Conservation (phyloP, 2,329 filamentous ascomycete species). For the Rutstroemia sydowiana region DNA sequence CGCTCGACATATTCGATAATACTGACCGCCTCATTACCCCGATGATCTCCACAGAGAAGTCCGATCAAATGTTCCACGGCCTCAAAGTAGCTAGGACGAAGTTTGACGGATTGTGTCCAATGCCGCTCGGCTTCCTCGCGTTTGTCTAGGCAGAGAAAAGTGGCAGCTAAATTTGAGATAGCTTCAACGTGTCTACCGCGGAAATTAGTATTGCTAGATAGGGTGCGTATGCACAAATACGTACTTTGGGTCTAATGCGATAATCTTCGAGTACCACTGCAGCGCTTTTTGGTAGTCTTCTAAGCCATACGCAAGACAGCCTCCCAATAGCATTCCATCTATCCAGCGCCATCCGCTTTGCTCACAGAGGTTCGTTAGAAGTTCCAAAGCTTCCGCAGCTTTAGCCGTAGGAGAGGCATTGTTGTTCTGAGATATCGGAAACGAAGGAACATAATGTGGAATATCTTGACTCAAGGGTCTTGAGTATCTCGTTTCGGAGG, state of each 20-base stretch:
- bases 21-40: slow-evolving; percentile 75
- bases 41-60: slow-evolving; percentile 72
- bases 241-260: slow-evolving; percentile 48
- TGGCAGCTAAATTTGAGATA: slow-evolving; percentile 86
- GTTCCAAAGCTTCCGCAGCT: slow-evolving; percentile 59
- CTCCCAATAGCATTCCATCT: slow-evolving; percentile 84
- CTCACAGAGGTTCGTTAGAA: slow-evolving; percentile 67
- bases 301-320: slow-evolving; percentile 85
- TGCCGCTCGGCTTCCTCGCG: slow-evolving; percentile 77
- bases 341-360: slow-evolving; percentile 83
- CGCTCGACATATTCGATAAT: slow-evolving; percentile 82
- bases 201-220: slow-evolving; percentile 5
- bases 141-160: slow-evolving; percentile 74
- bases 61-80: slow-evolving; percentile 92
- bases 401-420: slow-evolving; percentile 29
- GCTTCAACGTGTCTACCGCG: slow-evolving; percentile 67
- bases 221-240: slow-evolving; percentile 17
- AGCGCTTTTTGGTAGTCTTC: slow-evolving; percentile 74
- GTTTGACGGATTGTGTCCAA: slow-evolving; percentile 78
- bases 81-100: slow-evolving; percentile 84
- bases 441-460: slow-evolving; percentile 24
- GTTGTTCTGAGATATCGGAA: slow-evolving; percentile 15
- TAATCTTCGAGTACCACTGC: slow-evolving; percentile 64
- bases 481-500: slow-evolving; percentile 12
- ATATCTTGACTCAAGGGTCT: slow-evolving; percentile 18